Evolutionary conservation across 1,284 basidiomycete genomes (phyloP).

Genomic region (Coriolopsis trogii): DNA sequence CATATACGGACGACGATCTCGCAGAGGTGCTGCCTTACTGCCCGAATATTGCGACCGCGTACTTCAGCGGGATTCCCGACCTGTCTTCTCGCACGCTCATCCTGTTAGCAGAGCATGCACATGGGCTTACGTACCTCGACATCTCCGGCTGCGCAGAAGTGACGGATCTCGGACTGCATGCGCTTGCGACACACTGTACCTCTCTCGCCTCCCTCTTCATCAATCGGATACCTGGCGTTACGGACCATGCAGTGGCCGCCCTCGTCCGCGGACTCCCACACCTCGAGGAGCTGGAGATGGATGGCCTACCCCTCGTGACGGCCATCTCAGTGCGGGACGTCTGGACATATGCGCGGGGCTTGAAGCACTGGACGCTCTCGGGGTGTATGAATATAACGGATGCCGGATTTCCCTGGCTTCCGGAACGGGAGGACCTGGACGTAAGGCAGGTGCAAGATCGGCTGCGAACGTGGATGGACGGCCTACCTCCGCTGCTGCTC

Average conservation of each 20-base stretch:
- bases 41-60: slow-evolving; percentile 73
- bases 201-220: slow-evolving; percentile 77
- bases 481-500: slow-evolving; percentile 60
- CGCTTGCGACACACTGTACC: slow-evolving; percentile 68
- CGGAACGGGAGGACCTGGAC: slow-evolving; percentile 9
- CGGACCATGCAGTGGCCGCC: slow-evolving; percentile 74
- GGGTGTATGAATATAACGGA: slow-evolving; percentile 75
- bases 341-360: slow-evolving; percentile 78
- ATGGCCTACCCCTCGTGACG: slow-evolving; percentile 73
- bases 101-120: slow-evolving; percentile 64
- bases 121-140: slow-evolving; percentile 77
- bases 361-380: slow-evolving; percentile 78
- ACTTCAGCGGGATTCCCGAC: slow-evolving; percentile 68
- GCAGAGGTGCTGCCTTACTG: slow-evolving; percentile 62
- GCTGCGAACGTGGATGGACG: slow-evolving; percentile 57
- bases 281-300: slow-evolving; percentile 84
- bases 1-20: slow-evolving; percentile 68
- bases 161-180: slow-evolving; percentile 75
- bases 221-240: slow-evolving; percentile 68
- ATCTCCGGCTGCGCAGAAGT: slow-evolving; percentile 76
- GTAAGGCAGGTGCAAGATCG: background rate
- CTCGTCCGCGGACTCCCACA: slow-evolving; percentile 78
- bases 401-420: slow-evolving; percentile 69
- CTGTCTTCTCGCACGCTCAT: slow-evolving; percentile 73
- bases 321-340: slow-evolving; percentile 76